phyloP scores from a whole-genome alignment of 192 early-diverging fungal species.

The Linnemannia hyalina region DNA sequence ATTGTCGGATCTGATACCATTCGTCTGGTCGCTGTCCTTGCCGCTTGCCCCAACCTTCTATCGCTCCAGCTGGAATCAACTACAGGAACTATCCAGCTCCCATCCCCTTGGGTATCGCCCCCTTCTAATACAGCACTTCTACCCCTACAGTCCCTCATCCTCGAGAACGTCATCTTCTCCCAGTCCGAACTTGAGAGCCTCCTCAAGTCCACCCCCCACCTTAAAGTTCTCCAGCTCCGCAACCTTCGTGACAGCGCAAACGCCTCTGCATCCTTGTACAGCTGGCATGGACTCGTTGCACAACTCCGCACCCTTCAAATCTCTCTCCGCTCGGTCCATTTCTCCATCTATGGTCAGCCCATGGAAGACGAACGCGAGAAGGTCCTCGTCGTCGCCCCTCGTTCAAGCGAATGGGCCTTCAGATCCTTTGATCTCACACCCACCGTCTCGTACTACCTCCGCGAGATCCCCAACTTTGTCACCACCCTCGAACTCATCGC shows the following conservation, averaged over 20 bases:
- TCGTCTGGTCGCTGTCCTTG: neutral
- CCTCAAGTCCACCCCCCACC: neutral
- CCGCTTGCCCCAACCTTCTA: neutral
- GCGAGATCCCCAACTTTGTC: neutral
- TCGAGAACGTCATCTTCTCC: neutral
- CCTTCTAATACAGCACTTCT: neutral
- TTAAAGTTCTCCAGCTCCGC: neutral
- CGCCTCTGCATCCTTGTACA: neutral
- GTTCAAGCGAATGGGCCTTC: neutral
- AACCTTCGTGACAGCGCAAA: neutral
- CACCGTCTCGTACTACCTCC: neutral
- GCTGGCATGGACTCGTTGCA: neutral
- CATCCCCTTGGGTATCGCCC: neutral
- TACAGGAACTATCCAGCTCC: neutral
- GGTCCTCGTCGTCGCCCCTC: neutral
- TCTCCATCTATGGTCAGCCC: neutral
- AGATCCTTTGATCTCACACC: slow-evolving; percentile 1
- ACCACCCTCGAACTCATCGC: neutral
- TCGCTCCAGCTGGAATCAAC: neutral
- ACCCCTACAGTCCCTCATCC: neutral
- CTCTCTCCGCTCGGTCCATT: neutral
- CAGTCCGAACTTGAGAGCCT: neutral
- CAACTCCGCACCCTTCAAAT: neutral
- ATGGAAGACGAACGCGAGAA: neutral
- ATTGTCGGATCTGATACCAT: neutral